These are phyloP conservation scores for Xylaria sp. DNA, from an alignment of 2,329 filamentous ascomycete genomes.

Conservation along the genomic window DNA sequence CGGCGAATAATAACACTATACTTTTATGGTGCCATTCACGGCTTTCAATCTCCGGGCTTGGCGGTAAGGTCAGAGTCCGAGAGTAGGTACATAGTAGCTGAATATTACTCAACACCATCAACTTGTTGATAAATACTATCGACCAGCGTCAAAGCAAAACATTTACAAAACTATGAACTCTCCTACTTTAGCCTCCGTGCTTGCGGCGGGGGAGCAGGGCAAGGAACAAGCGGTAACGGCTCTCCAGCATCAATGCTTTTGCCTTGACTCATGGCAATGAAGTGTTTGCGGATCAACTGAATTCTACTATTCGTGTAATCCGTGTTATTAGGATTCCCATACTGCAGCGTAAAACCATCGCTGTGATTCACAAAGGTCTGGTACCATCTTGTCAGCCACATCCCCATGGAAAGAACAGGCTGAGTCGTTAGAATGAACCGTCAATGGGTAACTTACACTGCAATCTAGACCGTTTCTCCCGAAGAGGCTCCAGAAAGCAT, in stretches of 20 bases:
- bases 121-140: neutral
- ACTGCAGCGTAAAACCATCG: conserved; percentile 60
- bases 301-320: conserved; percentile 53
- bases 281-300: conserved; percentile 57
- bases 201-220: conserved; percentile 47
- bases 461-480: conserved; percentile 59
- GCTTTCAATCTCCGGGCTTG: no score
- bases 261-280: conserved; percentile 54
- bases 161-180: neutral
- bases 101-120: neutral
- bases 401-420: neutral
- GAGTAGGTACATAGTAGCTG: no score
- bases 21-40: no score
- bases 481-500: conserved; percentile 61
- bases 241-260: conserved; percentile 49
- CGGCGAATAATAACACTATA: neutral
- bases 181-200: neutral
- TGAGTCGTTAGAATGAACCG: neutral
- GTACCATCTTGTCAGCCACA: conserved; percentile 6
- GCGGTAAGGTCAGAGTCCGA: no score
- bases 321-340: conserved; percentile 57
- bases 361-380: conserved; percentile 57
- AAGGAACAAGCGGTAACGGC: conserved; percentile 54
- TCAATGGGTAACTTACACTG: conserved; percentile 46
- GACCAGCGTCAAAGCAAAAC: neutral